Evolutionary conservation across 306 rosid genomes (phyloP).

Genomic region (Fragaria ananassa): DNA sequence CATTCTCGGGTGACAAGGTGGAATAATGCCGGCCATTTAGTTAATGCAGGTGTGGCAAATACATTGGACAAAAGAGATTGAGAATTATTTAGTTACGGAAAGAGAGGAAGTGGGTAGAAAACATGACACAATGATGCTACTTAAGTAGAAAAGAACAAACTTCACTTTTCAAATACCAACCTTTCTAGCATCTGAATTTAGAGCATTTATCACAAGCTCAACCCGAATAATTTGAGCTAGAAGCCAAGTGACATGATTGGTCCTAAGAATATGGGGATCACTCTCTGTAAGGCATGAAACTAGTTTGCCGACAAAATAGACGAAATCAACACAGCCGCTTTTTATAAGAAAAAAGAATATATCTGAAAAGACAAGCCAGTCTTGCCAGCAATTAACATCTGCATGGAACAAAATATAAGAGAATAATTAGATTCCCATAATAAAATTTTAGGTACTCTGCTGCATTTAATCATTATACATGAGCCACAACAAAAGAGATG

Average conservation of each 20-base stretch:
- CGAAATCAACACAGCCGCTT: slow-evolving; percentile 94
- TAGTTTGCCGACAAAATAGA: slow-evolving; percentile 92
- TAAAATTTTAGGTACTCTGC: slow-evolving; percentile 11
- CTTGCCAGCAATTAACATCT: slow-evolving; percentile 99
- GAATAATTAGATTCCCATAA: slow-evolving; percentile 31
- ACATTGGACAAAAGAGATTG: slow-evolving; percentile 15
- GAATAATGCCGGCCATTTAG: slow-evolving; percentile 6
- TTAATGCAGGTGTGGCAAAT: slow-evolving; percentile 13
- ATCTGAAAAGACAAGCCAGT: slow-evolving; percentile 96
- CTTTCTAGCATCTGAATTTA: slow-evolving; percentile 92
- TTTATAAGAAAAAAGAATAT: slow-evolving; percentile 80
- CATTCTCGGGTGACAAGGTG: slow-evolving; percentile 17
- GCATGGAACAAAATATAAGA: slow-evolving; percentile 47
- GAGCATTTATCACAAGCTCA: slow-evolving; percentile 88
- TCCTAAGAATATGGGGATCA: slow-evolving; percentile 72
- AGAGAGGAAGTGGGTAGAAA: slow-evolving; percentile 23
- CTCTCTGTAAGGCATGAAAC: slow-evolving; percentile 79
- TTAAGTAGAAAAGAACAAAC: slow-evolving; percentile 2
- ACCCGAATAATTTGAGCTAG: slow-evolving; percentile 86
- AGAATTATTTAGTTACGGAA: not conserved
- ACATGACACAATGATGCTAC: slow-evolving; percentile 5
- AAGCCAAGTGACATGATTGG: slow-evolving; percentile 96
- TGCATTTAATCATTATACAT: slow-evolving; percentile 7
- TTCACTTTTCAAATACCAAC: slow-evolving; percentile 45
- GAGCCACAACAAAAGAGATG: slow-evolving; percentile 12